Evolutionary conservation across 2,329 filamentous ascomycete genomes (phyloP).

Genomic region (Ophiocordyceps camponoti-saundersi): DNA sequence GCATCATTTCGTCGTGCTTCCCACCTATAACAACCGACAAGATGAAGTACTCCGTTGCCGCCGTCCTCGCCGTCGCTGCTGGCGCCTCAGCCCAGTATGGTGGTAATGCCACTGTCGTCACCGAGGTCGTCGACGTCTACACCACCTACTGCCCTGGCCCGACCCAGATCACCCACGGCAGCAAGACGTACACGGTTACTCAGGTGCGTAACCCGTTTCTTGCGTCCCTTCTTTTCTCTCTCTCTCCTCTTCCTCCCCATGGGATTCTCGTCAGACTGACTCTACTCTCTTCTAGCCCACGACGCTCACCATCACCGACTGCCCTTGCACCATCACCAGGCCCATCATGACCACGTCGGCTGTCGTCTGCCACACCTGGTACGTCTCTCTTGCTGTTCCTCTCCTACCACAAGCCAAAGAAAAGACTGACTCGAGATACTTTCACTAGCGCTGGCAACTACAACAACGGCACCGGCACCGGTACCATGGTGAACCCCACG

Average conservation of each 20-base stretch:
- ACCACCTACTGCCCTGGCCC: constrained; percentile 58
- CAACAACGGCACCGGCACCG: constrained; percentile 17
- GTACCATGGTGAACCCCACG: constrained; percentile 5
- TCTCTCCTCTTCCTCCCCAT: neutral
- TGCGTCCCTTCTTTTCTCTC: too few species aligned
- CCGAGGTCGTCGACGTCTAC: constrained; percentile 47
- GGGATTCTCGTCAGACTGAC: neutral
- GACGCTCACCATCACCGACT: constrained; percentile 55
- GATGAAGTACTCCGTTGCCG: constrained; percentile 45
- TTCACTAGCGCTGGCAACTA: constrained; percentile 1
- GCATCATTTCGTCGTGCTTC: constrained; percentile 6
- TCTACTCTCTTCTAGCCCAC: constrained; percentile 27
- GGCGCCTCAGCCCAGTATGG: constrained; percentile 25
- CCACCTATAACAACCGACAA: constrained; percentile 35
- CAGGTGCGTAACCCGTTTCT: constrained; percentile 28
- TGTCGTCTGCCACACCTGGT: constrained; percentile 38
- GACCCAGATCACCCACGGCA: constrained; percentile 45
- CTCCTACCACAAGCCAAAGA: neutral
- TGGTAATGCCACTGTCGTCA: constrained; percentile 38
- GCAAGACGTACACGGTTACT: constrained; percentile 53
- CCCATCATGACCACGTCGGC: constrained; percentile 34
- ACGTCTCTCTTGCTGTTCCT: constrained; percentile 9
- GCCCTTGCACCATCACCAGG: constrained; percentile 51
- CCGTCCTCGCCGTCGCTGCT: constrained; percentile 33
- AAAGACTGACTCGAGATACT: constrained; percentile 6